Conservation (phyloP, 2,329 filamentous ascomycete species). For the Alternaria infectoria region DNA sequence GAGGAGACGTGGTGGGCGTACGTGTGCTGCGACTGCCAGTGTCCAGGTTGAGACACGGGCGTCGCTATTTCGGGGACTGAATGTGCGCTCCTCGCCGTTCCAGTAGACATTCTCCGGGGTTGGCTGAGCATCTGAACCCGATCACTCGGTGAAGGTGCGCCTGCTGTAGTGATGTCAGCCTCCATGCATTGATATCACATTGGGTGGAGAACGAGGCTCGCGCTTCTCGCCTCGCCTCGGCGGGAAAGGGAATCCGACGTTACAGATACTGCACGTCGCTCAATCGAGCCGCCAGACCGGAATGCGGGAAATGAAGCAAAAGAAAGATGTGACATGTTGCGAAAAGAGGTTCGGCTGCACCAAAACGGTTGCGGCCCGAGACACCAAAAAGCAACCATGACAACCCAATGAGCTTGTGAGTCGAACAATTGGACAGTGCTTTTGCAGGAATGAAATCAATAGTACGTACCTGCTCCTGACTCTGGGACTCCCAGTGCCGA, state of each 20-base stretch:
- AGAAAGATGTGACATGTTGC: slow-evolving; percentile 18
- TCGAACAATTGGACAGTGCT: slow-evolving; percentile 38
- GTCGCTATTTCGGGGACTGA: slow-evolving; percentile 46
- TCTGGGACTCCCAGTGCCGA: slow-evolving; percentile 48
- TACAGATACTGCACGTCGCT: slow-evolving; percentile 36
- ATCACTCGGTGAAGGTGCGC: slow-evolving; percentile 48
- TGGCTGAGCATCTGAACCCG: slow-evolving; percentile 49
- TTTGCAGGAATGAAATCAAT: slow-evolving; percentile 17
- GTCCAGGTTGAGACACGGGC: slow-evolving; percentile 44
- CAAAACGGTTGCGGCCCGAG: slow-evolving; percentile 33
- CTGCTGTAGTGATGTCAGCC: slow-evolving; percentile 28
- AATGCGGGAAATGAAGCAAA: slow-evolving; percentile 14
- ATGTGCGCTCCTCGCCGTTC: slow-evolving; percentile 47
- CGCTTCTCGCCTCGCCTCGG: slow-evolving; percentile 14
- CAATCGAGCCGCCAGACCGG: slow-evolving; percentile 22
- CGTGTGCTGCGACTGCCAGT: slow-evolving; percentile 46
- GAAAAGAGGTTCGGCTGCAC: slow-evolving; percentile 30
- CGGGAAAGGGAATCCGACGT: slow-evolving; percentile 16
- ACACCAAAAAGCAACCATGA: slow-evolving; percentile 38
- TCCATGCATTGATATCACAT: slow-evolving; percentile 28
- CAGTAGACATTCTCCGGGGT: slow-evolving; percentile 45
- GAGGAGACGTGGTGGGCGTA: slow-evolving; percentile 44
- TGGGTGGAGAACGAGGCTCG: slow-evolving; percentile 10
- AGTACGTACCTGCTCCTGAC: slow-evolving; percentile 46
- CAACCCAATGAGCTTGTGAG: slow-evolving; percentile 11